Evolutionary conservation across 139 green algal species (phyloP), one percentile per base, ranked within the genome.

Genomic region (Protoeuglena noctilucae): DNA sequence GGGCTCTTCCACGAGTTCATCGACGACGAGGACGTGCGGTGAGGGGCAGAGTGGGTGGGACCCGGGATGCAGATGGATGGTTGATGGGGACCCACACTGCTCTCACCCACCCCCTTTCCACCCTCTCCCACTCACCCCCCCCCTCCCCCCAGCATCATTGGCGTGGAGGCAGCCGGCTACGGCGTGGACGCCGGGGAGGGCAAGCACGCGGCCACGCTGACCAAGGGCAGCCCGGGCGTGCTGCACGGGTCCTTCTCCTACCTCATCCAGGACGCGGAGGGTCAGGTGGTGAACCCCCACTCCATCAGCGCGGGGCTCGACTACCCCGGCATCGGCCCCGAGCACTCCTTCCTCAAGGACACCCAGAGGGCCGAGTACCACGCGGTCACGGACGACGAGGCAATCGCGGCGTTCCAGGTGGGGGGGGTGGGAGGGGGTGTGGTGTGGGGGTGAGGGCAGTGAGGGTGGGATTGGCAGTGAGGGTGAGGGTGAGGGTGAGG

Each of bases 321-420:
- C 76, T 97, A 97, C 74, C 87, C 86, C 3, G 90, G 90, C 63
- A 86, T 96, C 48, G 89, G 89, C 28, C 91, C 89, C 3, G 87
- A 98, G 81, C 91, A 98, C 76, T 79, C 79, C 51, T 97, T 94
- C 77, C 72, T 98, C n/a, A 93, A 87, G 66, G 91, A 98, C 48
- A 63, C 86, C 21, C 74, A 74, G 2, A 79, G 91, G 30, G 86
- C 82, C 0, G 91, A 98, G 76, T 98, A 98, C 77, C 71, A 79
- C 56, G 73, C 87, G 1, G 87, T 93, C 14, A 97, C 89, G 7
- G 89, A 97, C 62, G 52, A 72, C 19, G 76, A 95, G 63, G 89
- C 89, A 2, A 61, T 93, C 45, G 65, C 76, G 12, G 72, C 77
- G 23, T 93, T 94, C 57, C 34, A 43, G 34, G 9, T 43, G 34